Evolutionary conservation across 345 rosid species (phyloP), one percentile per base, ranked within the genome.

Genomic region (Gossypium stocksii): DNA sequence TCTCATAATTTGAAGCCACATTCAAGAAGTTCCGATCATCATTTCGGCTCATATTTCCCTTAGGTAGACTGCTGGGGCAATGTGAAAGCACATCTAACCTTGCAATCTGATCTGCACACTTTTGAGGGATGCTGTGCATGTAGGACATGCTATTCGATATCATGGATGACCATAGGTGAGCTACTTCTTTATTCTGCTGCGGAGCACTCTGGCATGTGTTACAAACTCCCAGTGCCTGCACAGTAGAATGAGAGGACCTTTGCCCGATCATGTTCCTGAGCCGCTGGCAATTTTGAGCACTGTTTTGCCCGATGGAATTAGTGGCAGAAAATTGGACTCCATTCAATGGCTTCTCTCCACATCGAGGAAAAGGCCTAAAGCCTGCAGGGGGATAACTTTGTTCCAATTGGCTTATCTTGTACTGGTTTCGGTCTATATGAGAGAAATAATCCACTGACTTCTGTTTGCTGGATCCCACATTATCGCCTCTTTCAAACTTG

Each of bases 141-240:
- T 80, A 77, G 46, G 90, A 86, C 77, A 74, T 63, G 48, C 46
- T 82, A 82, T 80, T 90, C 77, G 90, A 80, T 48, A 83, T 68
- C 80, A 76, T 25, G 75, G 95, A 74, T 65, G 92, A 54, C 86
- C 91, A 87, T 19, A 76, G 80, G 74, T 60, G 84, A 77, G 80
- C 70, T 66, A 85, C 79, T 78, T 86, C 94, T 78, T 83, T 82
- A 77, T 80, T 79, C 66, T 83, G 88, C 49, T 71, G 85, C 25
- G 86, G 83, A 67, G 74, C 82, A 76, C 79, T 80, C 73, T 83
- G 87, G 86, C 89, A 85, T 3, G 87, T 73, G 57, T 77, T 79
- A 70, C 86, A 86, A 61, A 78, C 60, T 65, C 84, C 82, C n/a
- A 85, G 56, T 62, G 73, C 52, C 78, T 77, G 82, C 62, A 77